phyloP scores from a whole-genome alignment of 2,329 filamentous ascomycete species.

The Neopestalotiopsis sp. region DNA sequence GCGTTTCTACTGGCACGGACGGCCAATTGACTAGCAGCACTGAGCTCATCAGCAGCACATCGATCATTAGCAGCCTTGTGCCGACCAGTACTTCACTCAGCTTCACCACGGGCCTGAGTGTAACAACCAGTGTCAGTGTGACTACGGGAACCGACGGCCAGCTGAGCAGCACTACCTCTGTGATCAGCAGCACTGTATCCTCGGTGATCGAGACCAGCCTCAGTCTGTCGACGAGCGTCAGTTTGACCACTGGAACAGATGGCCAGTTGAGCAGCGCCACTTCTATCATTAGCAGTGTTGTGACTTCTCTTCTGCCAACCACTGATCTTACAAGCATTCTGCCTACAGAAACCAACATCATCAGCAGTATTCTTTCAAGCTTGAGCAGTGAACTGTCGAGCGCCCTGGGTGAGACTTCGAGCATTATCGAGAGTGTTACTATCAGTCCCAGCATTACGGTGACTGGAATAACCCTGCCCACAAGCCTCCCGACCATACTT shows the following conservation, averaged over 20 bases:
- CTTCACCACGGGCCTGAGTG: background rate
- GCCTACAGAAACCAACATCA: too few species aligned
- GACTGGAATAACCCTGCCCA: background rate
- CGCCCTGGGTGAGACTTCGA: background rate
- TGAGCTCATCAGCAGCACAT: background rate
- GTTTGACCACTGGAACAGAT: background rate
- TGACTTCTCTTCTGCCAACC: background rate
- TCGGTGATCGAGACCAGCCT: background rate
- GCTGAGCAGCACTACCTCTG: background rate
- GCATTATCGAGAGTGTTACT: background rate
- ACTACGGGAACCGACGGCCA: background rate
- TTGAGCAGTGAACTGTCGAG: background rate
- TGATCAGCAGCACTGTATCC: background rate
- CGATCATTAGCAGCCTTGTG: background rate
- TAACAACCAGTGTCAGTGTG: background rate
- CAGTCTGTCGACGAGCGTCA: background rate
- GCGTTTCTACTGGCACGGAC: background rate
- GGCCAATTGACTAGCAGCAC: background rate
- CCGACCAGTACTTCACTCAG: background rate
- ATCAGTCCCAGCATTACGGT: background rate
- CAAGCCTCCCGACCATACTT: background rate
- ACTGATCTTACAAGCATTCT: background rate
- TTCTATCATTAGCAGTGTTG: background rate
- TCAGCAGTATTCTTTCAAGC: background rate
- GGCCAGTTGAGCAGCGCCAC: background rate